Conservation (phyloP, 2,329 filamentous ascomycete genomes). For the Leptographium radiaticola region DNA sequence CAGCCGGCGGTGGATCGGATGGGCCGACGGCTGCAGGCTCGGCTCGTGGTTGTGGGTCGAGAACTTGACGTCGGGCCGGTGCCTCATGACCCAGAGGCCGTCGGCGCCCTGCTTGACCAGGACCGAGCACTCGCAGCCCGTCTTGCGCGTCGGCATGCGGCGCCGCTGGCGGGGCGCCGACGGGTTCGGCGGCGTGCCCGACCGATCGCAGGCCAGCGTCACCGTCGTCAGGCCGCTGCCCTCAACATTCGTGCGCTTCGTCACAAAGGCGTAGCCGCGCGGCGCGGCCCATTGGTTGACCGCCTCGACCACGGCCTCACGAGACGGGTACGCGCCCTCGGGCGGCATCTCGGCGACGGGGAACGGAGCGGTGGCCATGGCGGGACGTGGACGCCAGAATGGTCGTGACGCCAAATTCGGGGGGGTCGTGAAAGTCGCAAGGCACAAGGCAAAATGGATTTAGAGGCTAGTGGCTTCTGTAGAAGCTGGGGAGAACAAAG, state of each 20-base stretch:
- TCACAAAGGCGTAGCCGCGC: slow-evolving; percentile 1
- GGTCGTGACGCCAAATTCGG: no score
- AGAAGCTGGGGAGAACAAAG: no score
- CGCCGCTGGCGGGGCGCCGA: neutral
- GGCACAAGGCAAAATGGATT: no score
- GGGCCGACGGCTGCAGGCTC: neutral
- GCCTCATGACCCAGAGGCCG: neutral
- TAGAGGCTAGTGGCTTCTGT: no score
- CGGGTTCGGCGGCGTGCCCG: neutral
- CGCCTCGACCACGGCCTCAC: neutral
- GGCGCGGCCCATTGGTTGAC: neutral
- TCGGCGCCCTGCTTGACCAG: neutral
- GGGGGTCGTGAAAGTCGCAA: no score
- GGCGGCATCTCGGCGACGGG: neutral
- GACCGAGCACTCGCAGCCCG: neutral
- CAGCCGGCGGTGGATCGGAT: neutral
- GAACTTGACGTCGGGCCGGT: neutral
- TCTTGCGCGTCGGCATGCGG: neutral
- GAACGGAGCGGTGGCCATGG: no score
- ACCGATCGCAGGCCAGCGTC: neutral
- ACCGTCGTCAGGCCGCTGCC: neutral
- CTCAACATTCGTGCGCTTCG: neutral
- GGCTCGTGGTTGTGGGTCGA: neutral
- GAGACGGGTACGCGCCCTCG: neutral
- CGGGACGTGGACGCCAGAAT: no score